Evolutionary conservation across 1,284 basidiomycete species (phyloP).

Genomic region (Filobasidium uniguttulatum): DNA sequence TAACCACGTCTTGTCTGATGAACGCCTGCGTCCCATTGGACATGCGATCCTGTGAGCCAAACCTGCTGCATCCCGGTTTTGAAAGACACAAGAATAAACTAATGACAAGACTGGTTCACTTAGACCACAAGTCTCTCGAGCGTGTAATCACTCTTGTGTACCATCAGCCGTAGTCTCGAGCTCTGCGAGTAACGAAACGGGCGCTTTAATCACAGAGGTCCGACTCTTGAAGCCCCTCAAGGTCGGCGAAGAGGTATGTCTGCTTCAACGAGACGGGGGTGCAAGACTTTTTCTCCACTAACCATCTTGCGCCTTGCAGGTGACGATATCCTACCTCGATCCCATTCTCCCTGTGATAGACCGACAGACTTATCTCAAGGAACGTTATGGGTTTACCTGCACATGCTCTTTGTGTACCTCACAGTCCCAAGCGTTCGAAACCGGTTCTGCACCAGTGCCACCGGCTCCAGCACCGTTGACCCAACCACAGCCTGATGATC

Average conservation of each 20-base stretch:
- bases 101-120: background rate
- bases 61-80: background rate
- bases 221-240: conserved; percentile 5
- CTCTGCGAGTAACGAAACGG: background rate
- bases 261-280: background rate
- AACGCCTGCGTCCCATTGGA: conserved; percentile 11
- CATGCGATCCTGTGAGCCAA: conserved; percentile 14
- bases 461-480: background rate
- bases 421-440: conserved; percentile 10
- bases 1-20: conserved; percentile 14
- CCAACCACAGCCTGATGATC: background rate
- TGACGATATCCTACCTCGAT: conserved; percentile 15
- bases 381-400: conserved; percentile 14
- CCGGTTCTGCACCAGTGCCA: background rate
- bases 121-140: conserved; percentile 12
- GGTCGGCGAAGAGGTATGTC: conserved; percentile 6
- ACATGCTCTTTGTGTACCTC: conserved; percentile 9
- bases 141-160: conserved; percentile 12
- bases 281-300: background rate
- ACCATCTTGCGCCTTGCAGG: background rate
- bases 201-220: background rate
- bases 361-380: conserved; percentile 14
- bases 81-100: background rate
- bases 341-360: conserved; percentile 12
- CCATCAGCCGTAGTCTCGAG: conserved; percentile 3